Base-by-base conservation (phyloP, 1,139 yeast species). In the Magnusiomyces ingens region DNA sequence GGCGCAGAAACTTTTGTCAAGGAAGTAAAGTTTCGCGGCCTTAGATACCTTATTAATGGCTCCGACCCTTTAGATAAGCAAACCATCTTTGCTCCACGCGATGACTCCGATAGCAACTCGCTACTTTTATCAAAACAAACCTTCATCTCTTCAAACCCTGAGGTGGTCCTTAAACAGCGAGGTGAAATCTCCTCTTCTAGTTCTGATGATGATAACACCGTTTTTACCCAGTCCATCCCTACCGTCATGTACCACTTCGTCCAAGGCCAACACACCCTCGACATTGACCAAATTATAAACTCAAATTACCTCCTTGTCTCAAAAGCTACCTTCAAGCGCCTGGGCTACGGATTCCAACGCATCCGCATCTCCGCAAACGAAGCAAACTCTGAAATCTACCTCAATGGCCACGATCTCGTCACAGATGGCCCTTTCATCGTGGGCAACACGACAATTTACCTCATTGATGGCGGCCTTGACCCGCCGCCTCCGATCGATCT, bases 201-300 rank as follows among this genome's bases (percentile, higher is more conserved):
- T 13, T 5, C 3, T 22, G 49, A 73, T 68, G 60, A 69, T 71
- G 57, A 65, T 63, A 36, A 70, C 66, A 71, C 2, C 58, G 56
- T 47, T 64, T 72, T 13, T 67, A 56, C 53, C 1, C 48, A 55
- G 2, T 57, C 67, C 1, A 59, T 68, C 53, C 63, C 68, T n/a
- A 62, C 72, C 2, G 64, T 87, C 50, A 65, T 81, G 18, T 90
- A 91, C 64, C 96, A 88, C 63, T 85, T 90, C 64, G 69, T 78
- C 6, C 74, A 79, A n/a, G 80, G 76, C 11, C 70, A 71, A 12
- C 59, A 84, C 17, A 73, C 74, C 22, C 60, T 75, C 1, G 60
- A 63, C 38, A 40, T 43, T 22, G 56, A 37, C 74, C 75, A 51
- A 62, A 85, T n/a, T 73, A 80, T 19, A 13, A 49, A 42, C 35